phyloP scores from a whole-genome alignment of 306 rosid species.

The Glycine soja region DNA sequence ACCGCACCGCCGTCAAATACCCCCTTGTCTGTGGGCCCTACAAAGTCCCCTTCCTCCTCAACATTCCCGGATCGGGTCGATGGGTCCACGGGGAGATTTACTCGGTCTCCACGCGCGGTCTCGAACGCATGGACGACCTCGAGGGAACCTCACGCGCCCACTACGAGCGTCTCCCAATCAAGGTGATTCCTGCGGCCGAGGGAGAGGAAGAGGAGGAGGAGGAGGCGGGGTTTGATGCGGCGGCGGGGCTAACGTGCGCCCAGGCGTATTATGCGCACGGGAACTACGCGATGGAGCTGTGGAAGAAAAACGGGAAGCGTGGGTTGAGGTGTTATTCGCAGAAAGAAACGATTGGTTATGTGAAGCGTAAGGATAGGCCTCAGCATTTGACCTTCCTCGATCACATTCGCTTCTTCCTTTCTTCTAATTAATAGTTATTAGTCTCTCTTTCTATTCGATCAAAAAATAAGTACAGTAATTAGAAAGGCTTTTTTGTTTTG shows the following conservation, averaged over 20 bases:
- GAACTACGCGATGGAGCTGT: constrained; percentile 70
- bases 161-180: constrained; percentile 67
- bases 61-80: constrained; percentile 68
- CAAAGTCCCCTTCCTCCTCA: constrained; percentile 77
- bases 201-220: background rate
- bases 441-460: no score
- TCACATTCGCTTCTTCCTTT: constrained; percentile 68
- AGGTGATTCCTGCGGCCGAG: constrained; percentile 12
- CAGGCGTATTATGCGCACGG: constrained; percentile 78
- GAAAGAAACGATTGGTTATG: constrained; percentile 71
- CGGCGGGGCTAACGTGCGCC: constrained; percentile 44
- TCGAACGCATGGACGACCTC: constrained; percentile 63
- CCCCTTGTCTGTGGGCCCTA: constrained; percentile 86
- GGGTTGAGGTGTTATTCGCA: constrained; percentile 61
- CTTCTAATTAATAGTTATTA: constrained; percentile 7
- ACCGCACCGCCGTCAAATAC: constrained; percentile 51
- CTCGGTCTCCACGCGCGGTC: constrained; percentile 60
- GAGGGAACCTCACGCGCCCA: constrained; percentile 72
- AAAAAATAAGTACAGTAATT: no score
- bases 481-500: no score
- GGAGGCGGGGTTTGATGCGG: background rate
- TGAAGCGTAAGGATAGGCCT: constrained; percentile 82
- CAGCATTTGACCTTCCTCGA: constrained; percentile 73
- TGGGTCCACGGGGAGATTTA: constrained; percentile 73
- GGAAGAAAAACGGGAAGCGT: constrained; percentile 65